phyloP scores from a whole-genome alignment of 495 filamentous ascomycete species.

The Massariosphaeria phaeospora region DNA sequence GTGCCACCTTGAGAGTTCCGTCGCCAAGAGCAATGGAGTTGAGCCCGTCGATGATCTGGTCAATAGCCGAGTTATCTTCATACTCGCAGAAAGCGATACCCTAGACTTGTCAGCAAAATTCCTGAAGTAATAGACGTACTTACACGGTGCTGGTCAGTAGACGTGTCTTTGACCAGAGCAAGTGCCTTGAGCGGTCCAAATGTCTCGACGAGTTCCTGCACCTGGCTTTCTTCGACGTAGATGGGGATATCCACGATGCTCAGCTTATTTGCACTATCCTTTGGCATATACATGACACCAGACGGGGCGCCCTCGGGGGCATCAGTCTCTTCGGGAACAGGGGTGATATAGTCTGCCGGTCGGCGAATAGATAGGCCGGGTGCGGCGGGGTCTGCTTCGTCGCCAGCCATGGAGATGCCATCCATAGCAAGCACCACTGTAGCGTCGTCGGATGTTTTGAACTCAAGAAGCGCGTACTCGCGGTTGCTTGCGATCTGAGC shows the following conservation, averaged over 20 bases:
- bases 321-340: conserved; percentile 69
- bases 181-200: conserved; percentile 95
- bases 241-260: conserved; percentile 81
- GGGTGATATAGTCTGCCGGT: conserved; percentile 97
- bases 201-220: conserved; percentile 78
- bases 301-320: conserved; percentile 74
- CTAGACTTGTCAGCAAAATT: conserved; percentile 47
- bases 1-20: conserved; percentile 73
- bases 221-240: conserved; percentile 84
- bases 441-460: conserved; percentile 79
- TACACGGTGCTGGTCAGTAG: conserved; percentile 84
- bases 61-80: conserved; percentile 66
- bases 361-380: conserved; percentile 75
- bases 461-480: conserved; percentile 81
- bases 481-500: conserved; percentile 74
- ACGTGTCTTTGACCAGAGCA: conserved; percentile 79
- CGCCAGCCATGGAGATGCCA: conserved; percentile 79
- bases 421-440: conserved; percentile 89
- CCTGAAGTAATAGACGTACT: too few relatives aligned
- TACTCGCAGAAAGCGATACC: conserved; percentile 98
- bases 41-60: conserved; percentile 83
- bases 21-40: conserved; percentile 91
- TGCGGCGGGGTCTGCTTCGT: conserved; percentile 47
- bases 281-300: conserved; percentile 72
- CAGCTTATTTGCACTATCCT: conserved; percentile 93